Evolutionary conservation across 306 rosid genomes (phyloP), one percentile per base, ranked within the genome.

Genomic region (Heteromeles arbutifolia): DNA sequence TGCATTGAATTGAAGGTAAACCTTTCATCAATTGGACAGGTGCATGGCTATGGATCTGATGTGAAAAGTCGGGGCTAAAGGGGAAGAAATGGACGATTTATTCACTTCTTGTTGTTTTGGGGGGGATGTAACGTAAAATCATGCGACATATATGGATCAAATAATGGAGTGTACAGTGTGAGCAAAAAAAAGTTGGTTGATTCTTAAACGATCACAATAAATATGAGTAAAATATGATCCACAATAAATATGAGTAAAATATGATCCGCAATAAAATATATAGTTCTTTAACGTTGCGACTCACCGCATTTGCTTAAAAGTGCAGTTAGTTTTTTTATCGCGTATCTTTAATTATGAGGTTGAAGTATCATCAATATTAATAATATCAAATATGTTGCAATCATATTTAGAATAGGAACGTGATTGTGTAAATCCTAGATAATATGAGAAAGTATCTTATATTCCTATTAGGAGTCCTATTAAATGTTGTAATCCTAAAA

Each of bases 11-110:
- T 18, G 54, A 48, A 15, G 54, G 21, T 6, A 48, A 48, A 50
- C 54, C 63, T 17, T 65, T 54, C 37, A 52, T 45, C 65, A 74
- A 82, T 64, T 78, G 58, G 82, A 69, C 22, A 74, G 41, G 56
- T 74, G 50, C 11, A 26, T 32, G 25, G 66, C 37, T 37, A 28
- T 62, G 28, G 62, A 21, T 43, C 31, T 45, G 22, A 70, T 17
- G 15, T 25, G 43, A 29, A 73, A 58, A 76, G 69, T 70, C 74
- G 65, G 43, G 54, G n/a, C 14, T 13, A 25, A 17, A 31, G 75
- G 29, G 32, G 54, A 58, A 53, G 58, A 28, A 58, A 53, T 41
- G 10, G 43, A 11, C 26, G 18, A 41, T 56, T 21, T 50, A 21
- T 25, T 72, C 67, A 9, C 45, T 8, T 32, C 11, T 65, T 50